These are phyloP conservation scores for Pythium brachiatum DNA, from an alignment of 352 stramenopile species.

Conservation along the genomic window DNA sequence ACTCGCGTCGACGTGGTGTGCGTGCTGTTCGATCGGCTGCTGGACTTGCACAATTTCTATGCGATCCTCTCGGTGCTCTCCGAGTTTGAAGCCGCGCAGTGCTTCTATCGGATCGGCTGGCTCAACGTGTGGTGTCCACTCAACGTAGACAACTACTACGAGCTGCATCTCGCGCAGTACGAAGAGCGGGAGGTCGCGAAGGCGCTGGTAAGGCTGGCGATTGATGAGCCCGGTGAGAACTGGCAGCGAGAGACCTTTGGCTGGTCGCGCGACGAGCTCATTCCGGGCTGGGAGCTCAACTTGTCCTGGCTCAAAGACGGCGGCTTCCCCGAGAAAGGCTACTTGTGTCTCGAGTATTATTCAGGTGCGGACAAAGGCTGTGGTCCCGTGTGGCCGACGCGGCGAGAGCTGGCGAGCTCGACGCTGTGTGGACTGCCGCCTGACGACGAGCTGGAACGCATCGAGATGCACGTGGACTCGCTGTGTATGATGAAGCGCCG, in stretches of 20 bases:
- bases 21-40: constrained; percentile 62
- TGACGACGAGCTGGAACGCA: constrained; percentile 36
- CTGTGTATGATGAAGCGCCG: constrained; percentile 40
- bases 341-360: constrained; percentile 73
- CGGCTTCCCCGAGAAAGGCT: constrained; percentile 75
- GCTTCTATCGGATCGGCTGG: constrained; percentile 65
- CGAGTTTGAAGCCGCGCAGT: constrained; percentile 56
- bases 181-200: constrained; percentile 77
- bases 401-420: constrained; percentile 45
- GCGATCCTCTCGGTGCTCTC: constrained; percentile 52
- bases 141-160: constrained; percentile 76
- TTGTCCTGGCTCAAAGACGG: constrained; percentile 79
- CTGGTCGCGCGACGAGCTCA: constrained; percentile 72
- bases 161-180: constrained; percentile 61
- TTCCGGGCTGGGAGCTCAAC: constrained; percentile 81
- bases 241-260: constrained; percentile 77
- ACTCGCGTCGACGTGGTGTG: constrained; percentile 64
- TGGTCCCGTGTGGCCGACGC: constrained; percentile 64
- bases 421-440: constrained; percentile 49
- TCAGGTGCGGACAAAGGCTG: constrained; percentile 73
- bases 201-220: constrained; percentile 65
- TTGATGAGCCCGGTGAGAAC: constrained; percentile 81
- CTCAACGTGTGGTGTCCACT: constrained; percentile 71
- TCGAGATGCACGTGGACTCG: constrained; percentile 57
- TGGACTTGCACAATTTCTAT: constrained; percentile 72